Percentiles rank a stretch among this genome's conserved stretches.
These are phyloP conservation scores for Trichoderma citrinoviride DNA, from an alignment of 2,329 filamentous ascomycete species.

Conservation along the genomic window DNA sequence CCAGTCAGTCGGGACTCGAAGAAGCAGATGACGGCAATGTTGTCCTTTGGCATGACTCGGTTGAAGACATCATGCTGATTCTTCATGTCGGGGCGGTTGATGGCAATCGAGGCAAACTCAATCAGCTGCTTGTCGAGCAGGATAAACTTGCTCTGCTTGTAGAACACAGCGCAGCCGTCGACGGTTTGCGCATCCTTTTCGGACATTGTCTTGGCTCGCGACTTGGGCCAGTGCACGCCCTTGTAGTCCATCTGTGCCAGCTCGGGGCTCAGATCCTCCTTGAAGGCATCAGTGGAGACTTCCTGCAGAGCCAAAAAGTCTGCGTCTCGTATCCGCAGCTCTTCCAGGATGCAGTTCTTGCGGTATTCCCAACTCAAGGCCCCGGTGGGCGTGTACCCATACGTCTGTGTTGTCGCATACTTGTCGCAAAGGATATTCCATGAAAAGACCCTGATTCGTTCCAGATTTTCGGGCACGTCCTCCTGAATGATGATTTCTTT, in stretches of 20 bases:
- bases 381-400: constrained; percentile 83
- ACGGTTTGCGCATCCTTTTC: constrained; percentile 86
- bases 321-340: constrained; percentile 74
- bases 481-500: constrained; percentile 76
- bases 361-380: constrained; percentile 87
- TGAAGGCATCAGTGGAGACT: constrained; percentile 86
- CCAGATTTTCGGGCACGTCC: constrained; percentile 55
- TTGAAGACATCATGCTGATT: constrained; percentile 98
- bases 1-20: constrained; percentile 89
- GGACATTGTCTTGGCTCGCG: constrained; percentile 85
- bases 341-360: constrained; percentile 75
- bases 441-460: constrained; percentile 81
- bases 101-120: constrained; percentile 87
- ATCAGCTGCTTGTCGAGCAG: constrained; percentile 91
- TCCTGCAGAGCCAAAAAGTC: constrained; percentile 94
- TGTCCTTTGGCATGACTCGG: constrained; percentile 96
- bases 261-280: constrained; percentile 85
- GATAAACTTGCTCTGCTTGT: constrained; percentile 92
- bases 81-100: constrained; percentile 95
- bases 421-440: constrained; percentile 97
- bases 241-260: constrained; percentile 87
- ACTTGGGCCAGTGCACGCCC: constrained; percentile 89
- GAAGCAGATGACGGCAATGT: constrained; percentile 89
- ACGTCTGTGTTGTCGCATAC: constrained; percentile 79
- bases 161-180: constrained; percentile 95